Base-by-base conservation (phyloP, 139 green algal genomes). In the Chlorella sp. region DNA sequence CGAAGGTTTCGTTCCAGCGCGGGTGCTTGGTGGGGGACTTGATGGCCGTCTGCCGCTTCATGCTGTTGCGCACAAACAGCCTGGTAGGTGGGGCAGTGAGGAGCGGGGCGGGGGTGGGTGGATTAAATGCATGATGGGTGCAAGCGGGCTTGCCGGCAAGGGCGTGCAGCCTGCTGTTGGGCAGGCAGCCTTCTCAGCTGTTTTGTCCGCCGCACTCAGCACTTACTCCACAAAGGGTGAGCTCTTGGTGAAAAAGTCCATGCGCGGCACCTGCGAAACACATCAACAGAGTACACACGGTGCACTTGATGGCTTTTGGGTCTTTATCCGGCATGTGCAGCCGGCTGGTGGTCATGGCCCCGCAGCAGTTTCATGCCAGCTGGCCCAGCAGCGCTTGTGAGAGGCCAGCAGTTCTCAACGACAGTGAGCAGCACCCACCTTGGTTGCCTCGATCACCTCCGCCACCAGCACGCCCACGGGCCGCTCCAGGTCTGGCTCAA, bases 1-100 rank as follows among this genome's bases (percentile, higher is more conserved):
- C 62, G 34, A 89, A 89, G 21, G 55, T 26, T 41, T 89, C 86
- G 15, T 64, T 60, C 86, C 86, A 89, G 55, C 51, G 68, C 12
- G 86, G 81, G 73, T 81, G 65, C 73, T 81, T 80, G 74, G 73
- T 78, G 28, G 3, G 20, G 11, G 20, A 63, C 56, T 85, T 78
- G n/a, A 73, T 64, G 28, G 38, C 57, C 25, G 86, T 89, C 38
- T 41, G 16, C 12, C 67, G 56, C 15, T 57, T 80, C 74, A 87
- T 44, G 11, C 63, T 65, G 34, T 60, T 51, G 34, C 85, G 74
- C 47, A 86, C 62, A 69, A 39, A 89, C 44, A 88, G 17, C 79
- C 85, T 88, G 85, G 36, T 21, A 17, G 32, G 25, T 2, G 28
- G 2, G 68, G n/a, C 26, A 20, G 57, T 3, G 36, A 60, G 57